phyloP scores from a whole-genome alignment of 2,329 filamentous ascomycete genomes.

The Scytalidium sp. region DNA sequence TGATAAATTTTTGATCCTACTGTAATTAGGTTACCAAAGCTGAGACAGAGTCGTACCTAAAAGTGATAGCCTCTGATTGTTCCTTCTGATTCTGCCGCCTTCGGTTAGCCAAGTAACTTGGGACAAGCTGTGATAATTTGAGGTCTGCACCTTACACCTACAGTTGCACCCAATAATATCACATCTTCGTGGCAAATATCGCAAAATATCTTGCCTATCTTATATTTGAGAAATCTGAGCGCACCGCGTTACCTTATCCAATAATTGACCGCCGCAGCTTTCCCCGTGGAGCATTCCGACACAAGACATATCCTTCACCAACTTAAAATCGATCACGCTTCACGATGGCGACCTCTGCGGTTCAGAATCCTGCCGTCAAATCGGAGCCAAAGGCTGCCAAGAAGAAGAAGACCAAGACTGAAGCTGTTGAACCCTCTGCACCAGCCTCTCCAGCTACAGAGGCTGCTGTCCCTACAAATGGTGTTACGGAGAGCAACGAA shows the following conservation, averaged over 20 bases:
- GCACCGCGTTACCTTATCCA: neutral
- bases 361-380: slow-evolving; percentile 60
- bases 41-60: neutral
- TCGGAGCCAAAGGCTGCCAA: slow-evolving; percentile 63
- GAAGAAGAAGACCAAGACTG: slow-evolving; percentile 65
- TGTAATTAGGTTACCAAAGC: neutral
- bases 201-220: neutral
- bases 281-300: neutral
- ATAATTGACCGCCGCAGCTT: neutral
- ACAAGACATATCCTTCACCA: neutral
- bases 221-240: neutral
- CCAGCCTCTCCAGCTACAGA: slow-evolving; percentile 41
- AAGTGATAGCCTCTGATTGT: neutral
- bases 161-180: neutral
- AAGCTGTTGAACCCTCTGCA: slow-evolving; percentile 52
- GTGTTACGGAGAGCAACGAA: slow-evolving; percentile 31
- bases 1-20: neutral
- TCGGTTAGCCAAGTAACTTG: slow-evolving; percentile 6
- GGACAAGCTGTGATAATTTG: slow-evolving; percentile 6
- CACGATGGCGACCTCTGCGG: slow-evolving; percentile 61
- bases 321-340: neutral
- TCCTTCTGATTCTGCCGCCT: slow-evolving; percentile 11
- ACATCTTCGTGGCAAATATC: neutral
- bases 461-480: slow-evolving; percentile 47
- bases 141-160: neutral